These are phyloP conservation scores for Myxozyma melibiosi DNA, from an alignment of 805 yeast genomes.

Conservation along the genomic window DNA sequence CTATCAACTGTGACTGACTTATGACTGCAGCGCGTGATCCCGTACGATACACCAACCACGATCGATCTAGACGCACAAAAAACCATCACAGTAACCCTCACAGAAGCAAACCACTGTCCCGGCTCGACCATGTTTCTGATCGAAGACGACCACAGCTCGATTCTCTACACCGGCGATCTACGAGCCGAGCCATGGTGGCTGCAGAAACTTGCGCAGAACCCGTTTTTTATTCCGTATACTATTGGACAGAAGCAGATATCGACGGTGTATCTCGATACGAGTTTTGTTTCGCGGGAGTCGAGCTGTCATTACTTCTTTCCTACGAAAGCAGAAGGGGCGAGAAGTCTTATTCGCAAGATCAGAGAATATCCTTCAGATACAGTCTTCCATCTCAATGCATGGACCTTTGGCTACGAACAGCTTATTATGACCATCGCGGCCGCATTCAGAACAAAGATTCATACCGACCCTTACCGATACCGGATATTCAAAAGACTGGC, in stretches of 20 bases:
- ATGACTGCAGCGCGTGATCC: conserved; percentile 21
- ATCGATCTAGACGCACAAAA: conserved; percentile 28
- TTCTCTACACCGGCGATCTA: conserved; percentile 59
- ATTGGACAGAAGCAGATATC: conserved; percentile 44
- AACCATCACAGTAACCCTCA: conserved; percentile 45
- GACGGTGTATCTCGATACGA: conserved; percentile 57
- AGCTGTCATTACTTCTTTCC: background rate
- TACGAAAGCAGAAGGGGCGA: conserved; percentile 47
- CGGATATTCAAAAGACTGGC: conserved; percentile 35
- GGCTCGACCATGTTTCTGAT: conserved; percentile 60
- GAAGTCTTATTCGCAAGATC: conserved; percentile 43
- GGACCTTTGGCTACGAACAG: conserved; percentile 56
- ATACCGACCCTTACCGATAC: conserved; percentile 39
- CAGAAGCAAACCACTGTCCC: conserved; percentile 60
- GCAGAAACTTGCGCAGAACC: conserved; percentile 45
- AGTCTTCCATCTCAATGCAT: conserved; percentile 48
- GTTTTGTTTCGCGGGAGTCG: conserved; percentile 38
- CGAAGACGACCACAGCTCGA: conserved; percentile 42
- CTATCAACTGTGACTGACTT: background rate
- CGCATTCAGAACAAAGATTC: conserved; percentile 39
- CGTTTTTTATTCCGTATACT: conserved; percentile 49
- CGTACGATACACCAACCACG: conserved; percentile 34
- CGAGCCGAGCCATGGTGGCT: conserved; percentile 60
- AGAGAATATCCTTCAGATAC: conserved; percentile 50
- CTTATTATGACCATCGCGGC: conserved; percentile 49